Base-by-base conservation (phyloP, 768 basidiomycete genomes). In the Lentinula boryana region DNA sequence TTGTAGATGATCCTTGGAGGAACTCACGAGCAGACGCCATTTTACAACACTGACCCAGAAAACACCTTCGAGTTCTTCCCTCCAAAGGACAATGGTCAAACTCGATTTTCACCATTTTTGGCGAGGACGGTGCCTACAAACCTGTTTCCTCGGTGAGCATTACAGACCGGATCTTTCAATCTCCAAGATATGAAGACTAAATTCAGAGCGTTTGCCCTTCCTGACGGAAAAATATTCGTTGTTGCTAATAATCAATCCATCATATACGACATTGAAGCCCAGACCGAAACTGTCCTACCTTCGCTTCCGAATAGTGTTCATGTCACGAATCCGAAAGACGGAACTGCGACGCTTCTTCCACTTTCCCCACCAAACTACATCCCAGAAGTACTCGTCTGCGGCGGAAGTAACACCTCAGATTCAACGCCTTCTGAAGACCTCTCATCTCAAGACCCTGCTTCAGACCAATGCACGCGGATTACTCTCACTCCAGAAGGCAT, bases 31-130 rank as follows among this genome's bases (percentile, higher is more conserved):
- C 6, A 3, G 15, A 66, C 65, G 21, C 62, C 64, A 9, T 66
- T 67, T 40, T 67, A 63, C 33, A 65, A 67, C 56, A 62, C 46
- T 1, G 65, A 66, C 36, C 84, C 67, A 16, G 68, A 63, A 35
- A 68, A 65, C 18, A 80, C 76, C 0, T 78, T 80, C 66, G 83
- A 84, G 70, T 80, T 84, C 72, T 84, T 78, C 75, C 84, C 84
- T 6, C 68, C 75, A 23, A 76, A 74, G 58, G 74, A 58, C 56
- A 63, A 50, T 50, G 76, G 73, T 32, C 71, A 67, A 31, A 73
- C 81, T 21, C 69, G 84, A 60, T 72, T 74, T 41, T 78, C 83
- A 5, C 74, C 76, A 16, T 81, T 86, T 70, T 74, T 87, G 7
- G 68, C 74, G 58, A 75, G 76, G 43, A 81, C 78, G 23, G 74